Conservation (phyloP, 352 stramenopile genomes). For the Aphanomyces euteiches region DNA sequence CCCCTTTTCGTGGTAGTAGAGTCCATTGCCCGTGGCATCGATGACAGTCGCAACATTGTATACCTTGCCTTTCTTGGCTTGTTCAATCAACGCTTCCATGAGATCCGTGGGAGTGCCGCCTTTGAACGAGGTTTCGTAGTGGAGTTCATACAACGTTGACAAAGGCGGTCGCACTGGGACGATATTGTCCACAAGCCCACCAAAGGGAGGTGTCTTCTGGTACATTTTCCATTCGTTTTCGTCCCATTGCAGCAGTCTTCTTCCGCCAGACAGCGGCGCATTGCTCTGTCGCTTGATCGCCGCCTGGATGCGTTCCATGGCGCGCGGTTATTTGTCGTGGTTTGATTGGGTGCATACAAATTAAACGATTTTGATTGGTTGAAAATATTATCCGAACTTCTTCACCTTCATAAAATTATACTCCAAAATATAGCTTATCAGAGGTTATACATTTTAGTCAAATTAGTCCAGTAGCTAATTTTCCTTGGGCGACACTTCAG, state of each 20-base stretch:
- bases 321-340: not conserved
- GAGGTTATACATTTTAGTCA: not conserved
- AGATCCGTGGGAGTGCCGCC: slow-evolving; percentile 62
- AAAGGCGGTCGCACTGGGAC: slow-evolving; percentile 77
- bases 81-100: slow-evolving; percentile 78
- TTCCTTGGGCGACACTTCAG: not conserved
- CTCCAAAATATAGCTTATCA: not conserved
- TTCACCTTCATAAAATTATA: not conserved
- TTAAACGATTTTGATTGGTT: not conserved
- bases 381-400: slow-evolving; percentile 1
- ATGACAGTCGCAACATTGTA: slow-evolving; percentile 75
- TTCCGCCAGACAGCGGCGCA: slow-evolving; percentile 31
- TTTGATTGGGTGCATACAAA: slow-evolving; percentile 13
- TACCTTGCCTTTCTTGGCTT: slow-evolving; percentile 52
- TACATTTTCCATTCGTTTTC: slow-evolving; percentile 59
- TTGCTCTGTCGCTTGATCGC: slow-evolving; percentile 28
- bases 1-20: slow-evolving; percentile 72
- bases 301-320: slow-evolving; percentile 28
- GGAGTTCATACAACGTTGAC: slow-evolving; percentile 83
- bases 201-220: slow-evolving; percentile 53
- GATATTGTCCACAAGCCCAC: slow-evolving; percentile 51
- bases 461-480: not conserved
- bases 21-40: slow-evolving; percentile 64
- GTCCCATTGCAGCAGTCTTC: slow-evolving; percentile 70
- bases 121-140: slow-evolving; percentile 51